These are phyloP conservation scores for Tolypocladium amazonense DNA, from an alignment of 2,329 filamentous ascomycete genomes.

Conservation along the genomic window DNA sequence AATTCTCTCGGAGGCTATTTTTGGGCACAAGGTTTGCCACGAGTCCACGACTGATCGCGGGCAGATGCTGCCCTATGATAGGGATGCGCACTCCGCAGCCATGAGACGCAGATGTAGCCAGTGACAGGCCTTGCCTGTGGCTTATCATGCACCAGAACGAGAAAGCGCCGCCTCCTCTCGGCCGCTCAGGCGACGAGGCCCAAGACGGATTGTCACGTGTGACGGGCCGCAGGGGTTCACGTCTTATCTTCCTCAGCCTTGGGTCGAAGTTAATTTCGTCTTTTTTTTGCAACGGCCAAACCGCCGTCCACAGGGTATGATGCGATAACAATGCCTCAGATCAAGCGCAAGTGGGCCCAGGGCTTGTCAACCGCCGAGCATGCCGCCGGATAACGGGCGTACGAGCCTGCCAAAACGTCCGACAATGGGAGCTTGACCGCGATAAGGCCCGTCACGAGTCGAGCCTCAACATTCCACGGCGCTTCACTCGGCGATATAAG, in stretches of 20 bases:
- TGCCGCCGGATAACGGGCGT: background rate
- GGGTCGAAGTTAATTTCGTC: background rate
- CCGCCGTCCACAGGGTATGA: background rate
- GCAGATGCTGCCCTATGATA: background rate
- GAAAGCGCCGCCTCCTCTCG: background rate
- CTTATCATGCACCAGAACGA: background rate
- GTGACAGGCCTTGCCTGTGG: background rate
- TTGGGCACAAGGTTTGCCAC: background rate
- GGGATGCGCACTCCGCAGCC: background rate
- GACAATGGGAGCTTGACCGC: background rate
- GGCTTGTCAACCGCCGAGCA: conserved; percentile 4
- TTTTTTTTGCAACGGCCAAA: background rate
- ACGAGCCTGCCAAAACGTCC: background rate
- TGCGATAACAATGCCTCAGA: background rate
- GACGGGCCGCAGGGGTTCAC: background rate
- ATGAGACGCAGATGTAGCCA: background rate
- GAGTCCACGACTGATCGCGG: background rate
- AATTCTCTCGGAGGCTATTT: background rate
- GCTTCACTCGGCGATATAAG: background rate
- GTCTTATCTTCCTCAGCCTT: background rate
- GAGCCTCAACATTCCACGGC: background rate
- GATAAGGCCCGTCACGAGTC: background rate
- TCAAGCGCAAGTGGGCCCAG: background rate
- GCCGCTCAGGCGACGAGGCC: background rate
- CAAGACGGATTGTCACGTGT: background rate